Conservation (phyloP, 176 grass and related monocot genomes). For the Phoenix roebelenii region DNA sequence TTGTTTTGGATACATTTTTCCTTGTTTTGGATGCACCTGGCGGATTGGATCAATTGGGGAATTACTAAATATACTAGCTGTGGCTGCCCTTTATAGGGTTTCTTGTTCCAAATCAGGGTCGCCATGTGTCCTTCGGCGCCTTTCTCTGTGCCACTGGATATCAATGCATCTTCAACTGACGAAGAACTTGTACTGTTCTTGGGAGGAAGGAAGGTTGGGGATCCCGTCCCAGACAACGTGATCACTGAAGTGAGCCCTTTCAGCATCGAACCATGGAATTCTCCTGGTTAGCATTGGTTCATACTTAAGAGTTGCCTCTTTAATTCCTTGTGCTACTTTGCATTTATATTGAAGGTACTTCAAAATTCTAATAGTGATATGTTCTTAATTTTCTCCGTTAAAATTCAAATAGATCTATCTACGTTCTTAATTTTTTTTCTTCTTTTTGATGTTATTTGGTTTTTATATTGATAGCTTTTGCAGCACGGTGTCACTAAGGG, state of each 20-base stretch:
- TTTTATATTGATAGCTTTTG: too few species aligned
- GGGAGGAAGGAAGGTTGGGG: constrained; percentile 18
- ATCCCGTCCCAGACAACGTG: constrained; percentile 28
- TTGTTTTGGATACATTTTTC: too few species aligned
- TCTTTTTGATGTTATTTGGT: too few species aligned
- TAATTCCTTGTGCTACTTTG: constrained; percentile 11
- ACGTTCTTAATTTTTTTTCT: background rate
- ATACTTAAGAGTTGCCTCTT: constrained; percentile 12
- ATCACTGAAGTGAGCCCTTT: constrained; percentile 14
- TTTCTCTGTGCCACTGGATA: constrained; percentile 8
- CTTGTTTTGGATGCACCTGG: too few species aligned
- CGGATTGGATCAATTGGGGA: too few species aligned
- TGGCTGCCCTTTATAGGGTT: background rate
- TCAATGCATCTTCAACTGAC: constrained; percentile 23
- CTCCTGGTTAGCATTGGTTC: constrained; percentile 28
- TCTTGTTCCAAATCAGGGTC: constrained; percentile 15
- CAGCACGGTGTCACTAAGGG: too few species aligned
- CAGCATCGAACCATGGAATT: constrained; percentile 16
- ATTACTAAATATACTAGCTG: background rate
- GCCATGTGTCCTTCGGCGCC: constrained; percentile 20
- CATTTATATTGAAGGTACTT: background rate
- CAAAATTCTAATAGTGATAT: background rate
- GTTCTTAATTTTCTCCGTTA: background rate
- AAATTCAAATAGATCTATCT: background rate
- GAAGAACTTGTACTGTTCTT: constrained; percentile 43